These are phyloP conservation scores for Colletotrichum cuscutae DNA, from an alignment of 2,329 filamentous ascomycete genomes.

Conservation along the genomic window DNA sequence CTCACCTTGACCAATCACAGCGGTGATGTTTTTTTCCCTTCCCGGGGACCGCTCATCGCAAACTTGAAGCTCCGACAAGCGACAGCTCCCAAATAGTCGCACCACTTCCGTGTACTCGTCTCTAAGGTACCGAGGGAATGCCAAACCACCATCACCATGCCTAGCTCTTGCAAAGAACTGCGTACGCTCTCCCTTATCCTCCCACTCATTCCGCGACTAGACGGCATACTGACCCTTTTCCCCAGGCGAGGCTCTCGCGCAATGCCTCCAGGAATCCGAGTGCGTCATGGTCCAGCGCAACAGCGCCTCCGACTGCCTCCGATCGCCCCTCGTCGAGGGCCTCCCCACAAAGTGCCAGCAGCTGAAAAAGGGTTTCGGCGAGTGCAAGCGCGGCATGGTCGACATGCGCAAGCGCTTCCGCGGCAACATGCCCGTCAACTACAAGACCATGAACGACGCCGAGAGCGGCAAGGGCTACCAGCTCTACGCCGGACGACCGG, in stretches of 20 bases:
- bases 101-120: slow-evolving; percentile 8
- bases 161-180: slow-evolving; percentile 96
- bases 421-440: slow-evolving; percentile 86
- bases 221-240: slow-evolving; percentile 2
- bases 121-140: slow-evolving; percentile 17
- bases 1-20: slow-evolving; percentile 11
- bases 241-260: slow-evolving; percentile 87
- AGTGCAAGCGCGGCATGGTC: slow-evolving; percentile 95
- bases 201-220: background rate
- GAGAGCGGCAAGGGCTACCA: slow-evolving; percentile 72
- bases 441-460: slow-evolving; percentile 68
- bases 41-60: slow-evolving; percentile 37
- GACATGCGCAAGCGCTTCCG: slow-evolving; percentile 99
- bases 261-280: slow-evolving; percentile 95
- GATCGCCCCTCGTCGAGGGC: slow-evolving; percentile 80
- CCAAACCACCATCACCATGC: slow-evolving; percentile 68
- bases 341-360: slow-evolving; percentile 92
- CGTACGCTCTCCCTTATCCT: slow-evolving; percentile 66
- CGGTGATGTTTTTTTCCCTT: background rate
- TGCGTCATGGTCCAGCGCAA: slow-evolving; percentile 95
- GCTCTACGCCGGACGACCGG: slow-evolving; percentile 82
- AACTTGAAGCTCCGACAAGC: slow-evolving; percentile 30
- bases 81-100: slow-evolving; percentile 24
- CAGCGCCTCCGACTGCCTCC: slow-evolving; percentile 87
- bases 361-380: slow-evolving; percentile 89